Percentiles rank a stretch among this genome's conserved stretches.
Conservation (phyloP, 805 yeast species). For the Candida easanensis region DNA sequence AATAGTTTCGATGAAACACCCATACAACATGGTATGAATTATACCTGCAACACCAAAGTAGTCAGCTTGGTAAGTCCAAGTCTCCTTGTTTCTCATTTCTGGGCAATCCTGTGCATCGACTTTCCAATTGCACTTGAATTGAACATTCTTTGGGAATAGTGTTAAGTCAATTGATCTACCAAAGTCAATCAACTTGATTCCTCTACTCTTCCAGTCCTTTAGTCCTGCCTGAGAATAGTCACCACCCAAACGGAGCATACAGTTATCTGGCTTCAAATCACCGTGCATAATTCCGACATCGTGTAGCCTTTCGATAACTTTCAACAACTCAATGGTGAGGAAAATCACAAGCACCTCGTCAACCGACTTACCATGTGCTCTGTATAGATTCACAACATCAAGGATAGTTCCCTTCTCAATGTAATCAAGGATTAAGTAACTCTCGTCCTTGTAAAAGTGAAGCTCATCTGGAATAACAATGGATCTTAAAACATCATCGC, state of each 20-base stretch:
- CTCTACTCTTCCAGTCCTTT: slow-evolving; percentile 37
- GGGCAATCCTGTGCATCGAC: slow-evolving; percentile 70
- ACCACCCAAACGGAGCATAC: slow-evolving; percentile 60
- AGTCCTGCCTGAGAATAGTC: slow-evolving; percentile 17
- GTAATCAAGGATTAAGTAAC: slow-evolving; percentile 24
- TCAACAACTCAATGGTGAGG: slow-evolving; percentile 61
- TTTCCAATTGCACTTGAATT: slow-evolving; percentile 59
- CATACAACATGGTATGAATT: slow-evolving; percentile 71
- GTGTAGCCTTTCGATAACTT: slow-evolving; percentile 62
- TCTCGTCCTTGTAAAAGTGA: slow-evolving; percentile 35
- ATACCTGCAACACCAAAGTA: slow-evolving; percentile 79
- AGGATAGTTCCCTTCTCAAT: slow-evolving; percentile 66
- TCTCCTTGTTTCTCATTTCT: slow-evolving; percentile 54
- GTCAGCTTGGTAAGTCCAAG: slow-evolving; percentile 82
- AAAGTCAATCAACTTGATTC: slow-evolving; percentile 71
- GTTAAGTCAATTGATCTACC: slow-evolving; percentile 76
- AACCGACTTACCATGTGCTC: slow-evolving; percentile 32
- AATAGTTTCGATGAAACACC: slow-evolving; percentile 52
- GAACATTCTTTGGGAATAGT: slow-evolving; percentile 46
- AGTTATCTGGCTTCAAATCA: slow-evolving; percentile 81
- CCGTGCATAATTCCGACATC: slow-evolving; percentile 71
- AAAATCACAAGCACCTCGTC: slow-evolving; percentile 66
- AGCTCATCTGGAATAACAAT: slow-evolving; percentile 51
- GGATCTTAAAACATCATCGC: slow-evolving; percentile 30
- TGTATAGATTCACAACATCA: slow-evolving; percentile 58